phyloP scores from a whole-genome alignment of 2,329 filamentous ascomycete species.

The Alternaria sp. region DNA sequence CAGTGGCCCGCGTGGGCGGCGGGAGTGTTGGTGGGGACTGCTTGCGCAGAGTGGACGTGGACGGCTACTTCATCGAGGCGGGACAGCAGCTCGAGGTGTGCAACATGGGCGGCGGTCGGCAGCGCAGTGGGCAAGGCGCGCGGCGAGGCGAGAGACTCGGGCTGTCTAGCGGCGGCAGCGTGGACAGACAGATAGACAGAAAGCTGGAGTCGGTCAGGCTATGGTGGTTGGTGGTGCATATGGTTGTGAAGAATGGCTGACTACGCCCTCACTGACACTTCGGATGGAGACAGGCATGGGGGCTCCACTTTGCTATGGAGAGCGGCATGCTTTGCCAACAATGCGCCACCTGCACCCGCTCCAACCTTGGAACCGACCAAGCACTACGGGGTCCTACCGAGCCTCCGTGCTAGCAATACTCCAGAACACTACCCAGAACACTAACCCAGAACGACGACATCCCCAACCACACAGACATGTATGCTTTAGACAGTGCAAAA shows the following conservation, averaged over 20 bases:
- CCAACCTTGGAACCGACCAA: not conserved
- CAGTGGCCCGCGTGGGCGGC: conserved; percentile 24
- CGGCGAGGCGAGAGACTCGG: not conserved
- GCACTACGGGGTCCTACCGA: conserved; percentile 10
- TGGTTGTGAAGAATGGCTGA: not conserved
- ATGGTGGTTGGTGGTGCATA: not conserved
- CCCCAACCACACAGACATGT: not conserved
- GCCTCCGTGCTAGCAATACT: not conserved
- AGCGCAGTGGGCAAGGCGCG: conserved; percentile 2
- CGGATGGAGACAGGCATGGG: not conserved
- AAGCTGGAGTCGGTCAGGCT: not conserved
- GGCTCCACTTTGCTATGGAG: conserved; percentile 14
- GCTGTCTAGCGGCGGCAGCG: not conserved
- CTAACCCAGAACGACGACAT: not conserved
- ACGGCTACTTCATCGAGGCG: conserved; percentile 49
- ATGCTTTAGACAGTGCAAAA: not conserved
- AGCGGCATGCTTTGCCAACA: conserved; percentile 10
- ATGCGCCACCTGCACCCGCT: conserved; percentile 14
- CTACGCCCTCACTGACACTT: not conserved
- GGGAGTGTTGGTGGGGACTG: conserved; percentile 31
- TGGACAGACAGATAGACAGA: too few relatives aligned
- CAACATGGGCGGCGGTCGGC: conserved; percentile 25
- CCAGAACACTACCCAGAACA: conserved; percentile 1
- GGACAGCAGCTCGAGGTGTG: conserved; percentile 27
- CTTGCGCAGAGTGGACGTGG: conserved; percentile 42